Conservation (phyloP, 78 protist species). For the Chrysochromulina tobinii region DNA sequence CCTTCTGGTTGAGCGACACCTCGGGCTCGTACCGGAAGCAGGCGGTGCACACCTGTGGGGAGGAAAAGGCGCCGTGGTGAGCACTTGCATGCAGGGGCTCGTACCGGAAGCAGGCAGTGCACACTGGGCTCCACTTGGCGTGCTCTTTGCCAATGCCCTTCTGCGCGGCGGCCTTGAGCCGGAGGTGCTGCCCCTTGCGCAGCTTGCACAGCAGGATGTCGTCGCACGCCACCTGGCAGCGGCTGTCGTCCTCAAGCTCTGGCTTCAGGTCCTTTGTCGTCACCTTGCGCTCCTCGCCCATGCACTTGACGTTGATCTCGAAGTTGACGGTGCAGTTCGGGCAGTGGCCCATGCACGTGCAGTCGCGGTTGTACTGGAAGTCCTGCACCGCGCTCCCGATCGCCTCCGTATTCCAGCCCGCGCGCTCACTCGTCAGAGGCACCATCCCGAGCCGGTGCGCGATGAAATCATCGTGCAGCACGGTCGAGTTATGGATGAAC, state of each 20-base stretch:
- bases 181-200: conserved; percentile 68
- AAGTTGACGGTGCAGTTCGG: conserved; percentile 66
- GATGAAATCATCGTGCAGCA: conserved; percentile 84
- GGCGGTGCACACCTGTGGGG: background rate
- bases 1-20: background rate
- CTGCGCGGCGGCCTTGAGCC: conserved; percentile 38
- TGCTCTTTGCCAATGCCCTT: conserved; percentile 91
- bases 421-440: conserved; percentile 62
- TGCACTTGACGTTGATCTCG: conserved; percentile 38
- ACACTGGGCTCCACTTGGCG: conserved; percentile 72
- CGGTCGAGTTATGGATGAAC: conserved; percentile 71
- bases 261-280: conserved; percentile 18
- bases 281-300: background rate
- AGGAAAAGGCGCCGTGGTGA: too few species aligned
- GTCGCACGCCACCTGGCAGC: too few species aligned
- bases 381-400: background rate
- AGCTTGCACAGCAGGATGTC: conserved; percentile 76
- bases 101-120: background rate
- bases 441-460: conserved; percentile 91
- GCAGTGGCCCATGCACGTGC: conserved; percentile 60
- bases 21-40: background rate
- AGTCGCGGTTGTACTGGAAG: conserved; percentile 55
- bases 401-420: background rate
- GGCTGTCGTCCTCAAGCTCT: background rate
- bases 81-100: background rate